phyloP scores from a whole-genome alignment of 1,284 basidiomycete species.

The Apiotrichum sp. region DNA sequence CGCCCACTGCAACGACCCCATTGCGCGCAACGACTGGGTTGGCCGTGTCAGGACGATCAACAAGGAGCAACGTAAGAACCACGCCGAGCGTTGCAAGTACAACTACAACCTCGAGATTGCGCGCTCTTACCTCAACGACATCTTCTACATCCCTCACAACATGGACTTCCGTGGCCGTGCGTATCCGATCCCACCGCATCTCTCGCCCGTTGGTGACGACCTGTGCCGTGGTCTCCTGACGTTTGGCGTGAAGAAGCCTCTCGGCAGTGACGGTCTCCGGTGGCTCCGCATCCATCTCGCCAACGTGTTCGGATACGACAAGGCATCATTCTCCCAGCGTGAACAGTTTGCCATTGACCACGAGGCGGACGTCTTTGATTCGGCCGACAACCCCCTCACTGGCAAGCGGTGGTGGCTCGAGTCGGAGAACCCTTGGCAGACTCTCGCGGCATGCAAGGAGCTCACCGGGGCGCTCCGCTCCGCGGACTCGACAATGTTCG shows the following conservation, averaged over 20 bases:
- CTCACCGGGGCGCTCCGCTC: conserved; percentile 70
- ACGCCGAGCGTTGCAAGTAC: conserved; percentile 84
- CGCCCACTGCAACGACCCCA: conserved; percentile 61
- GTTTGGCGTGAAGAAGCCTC: conserved; percentile 73
- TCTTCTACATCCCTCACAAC: conserved; percentile 92
- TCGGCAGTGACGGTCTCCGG: conserved; percentile 70
- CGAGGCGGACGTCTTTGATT: conserved; percentile 73
- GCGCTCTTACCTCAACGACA: conserved; percentile 59
- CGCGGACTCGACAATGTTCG: conserved; percentile 63
- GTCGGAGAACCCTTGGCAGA: conserved; percentile 97
- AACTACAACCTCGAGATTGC: conserved; percentile 99
- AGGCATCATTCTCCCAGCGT: conserved; percentile 88
- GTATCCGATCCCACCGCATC: conserved; percentile 92
- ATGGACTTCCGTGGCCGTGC: conserved; percentile 97
- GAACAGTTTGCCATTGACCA: conserved; percentile 70
- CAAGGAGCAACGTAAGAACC: conserved; percentile 68
- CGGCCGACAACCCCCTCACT: conserved; percentile 74
- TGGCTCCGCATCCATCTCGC: conserved; percentile 93
- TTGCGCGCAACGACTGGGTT: conserved; percentile 58
- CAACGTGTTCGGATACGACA: conserved; percentile 91
- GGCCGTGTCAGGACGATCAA: conserved; percentile 58
- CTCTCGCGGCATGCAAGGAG: conserved; percentile 86
- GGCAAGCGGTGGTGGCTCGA: conserved; percentile 80
- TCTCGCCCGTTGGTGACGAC: conserved; percentile 96
- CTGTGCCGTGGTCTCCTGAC: conserved; percentile 80